phyloP scores from a whole-genome alignment of 163 green algal species.

The Coccomyxa subellipsoidea region DNA sequence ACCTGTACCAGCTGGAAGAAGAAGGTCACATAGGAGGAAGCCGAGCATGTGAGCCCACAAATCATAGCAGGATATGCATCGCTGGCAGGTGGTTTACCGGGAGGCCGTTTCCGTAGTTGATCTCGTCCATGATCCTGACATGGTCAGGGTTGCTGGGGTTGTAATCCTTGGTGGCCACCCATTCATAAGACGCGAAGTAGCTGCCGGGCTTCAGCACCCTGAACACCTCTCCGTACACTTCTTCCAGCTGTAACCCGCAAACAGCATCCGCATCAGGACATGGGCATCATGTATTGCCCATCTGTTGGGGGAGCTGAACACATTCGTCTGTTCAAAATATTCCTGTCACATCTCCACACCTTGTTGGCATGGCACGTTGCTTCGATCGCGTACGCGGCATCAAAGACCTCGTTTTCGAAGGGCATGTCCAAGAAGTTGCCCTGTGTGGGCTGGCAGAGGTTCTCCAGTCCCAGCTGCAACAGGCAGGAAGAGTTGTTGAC shows the following conservation, averaged over 20 bases:
- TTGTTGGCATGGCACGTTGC: constrained; percentile 93
- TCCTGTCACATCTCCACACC: constrained; percentile 10
- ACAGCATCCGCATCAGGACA: background rate
- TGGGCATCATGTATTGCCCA: too few relatives aligned
- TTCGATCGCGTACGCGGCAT: constrained; percentile 95
- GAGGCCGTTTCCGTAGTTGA: constrained; percentile 97
- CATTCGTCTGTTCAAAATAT: background rate
- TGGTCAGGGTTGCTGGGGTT: constrained; percentile 84
- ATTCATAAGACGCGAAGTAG: constrained; percentile 94
- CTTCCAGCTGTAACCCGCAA: constrained; percentile 52
- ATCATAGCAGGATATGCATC: background rate
- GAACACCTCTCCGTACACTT: constrained; percentile 92
- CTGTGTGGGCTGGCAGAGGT: constrained; percentile 76
- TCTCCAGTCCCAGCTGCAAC: constrained; percentile 59
- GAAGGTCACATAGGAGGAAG: too few relatives aligned
- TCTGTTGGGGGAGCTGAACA: too few relatives aligned
- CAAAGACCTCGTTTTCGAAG: constrained; percentile 77
- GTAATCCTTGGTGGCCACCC: constrained; percentile 81
- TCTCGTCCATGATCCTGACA: constrained; percentile 92
- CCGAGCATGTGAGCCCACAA: too few relatives aligned
- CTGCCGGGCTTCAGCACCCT: constrained; percentile 91
- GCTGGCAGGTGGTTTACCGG: constrained; percentile 47
- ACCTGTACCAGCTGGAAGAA: too few relatives aligned
- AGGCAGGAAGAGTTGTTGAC: background rate
- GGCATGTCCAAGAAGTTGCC: constrained; percentile 97